Percentiles rank a stretch among this genome's conserved stretches.
phyloP scores from a whole-genome alignment of 306 rosid species.

The Acmispon strigosus region DNA sequence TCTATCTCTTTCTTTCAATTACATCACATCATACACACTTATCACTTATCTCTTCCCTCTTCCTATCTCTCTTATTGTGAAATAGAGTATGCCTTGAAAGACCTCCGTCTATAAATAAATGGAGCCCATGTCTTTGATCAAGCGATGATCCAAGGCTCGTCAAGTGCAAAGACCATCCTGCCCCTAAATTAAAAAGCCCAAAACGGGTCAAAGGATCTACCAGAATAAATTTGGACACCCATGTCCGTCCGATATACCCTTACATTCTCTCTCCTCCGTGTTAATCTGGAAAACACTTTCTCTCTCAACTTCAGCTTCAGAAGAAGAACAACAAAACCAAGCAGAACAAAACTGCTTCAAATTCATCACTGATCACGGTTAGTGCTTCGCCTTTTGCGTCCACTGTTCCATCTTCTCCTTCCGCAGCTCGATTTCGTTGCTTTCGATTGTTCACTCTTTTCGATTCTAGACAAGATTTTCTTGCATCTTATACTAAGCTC shows the following conservation, averaged over 20 bases:
- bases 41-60: too few species aligned
- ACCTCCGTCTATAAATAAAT: too few species aligned
- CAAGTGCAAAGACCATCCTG: constrained; percentile 23
- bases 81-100: too few species aligned
- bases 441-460: neutral
- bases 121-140: too few species aligned
- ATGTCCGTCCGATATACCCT: neutral
- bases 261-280: neutral
- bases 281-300: neutral
- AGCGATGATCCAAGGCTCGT: too few species aligned
- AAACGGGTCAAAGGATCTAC: constrained; percentile 70
- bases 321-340: constrained; percentile 16
- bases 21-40: too few species aligned
- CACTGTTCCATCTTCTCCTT: constrained; percentile 20
- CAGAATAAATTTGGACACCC: constrained; percentile 58
- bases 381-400: neutral
- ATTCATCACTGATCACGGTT: constrained; percentile 56
- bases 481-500: neutral
- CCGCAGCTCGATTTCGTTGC: neutral
- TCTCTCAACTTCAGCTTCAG: constrained; percentile 47
- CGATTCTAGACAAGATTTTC: neutral
- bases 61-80: too few species aligned
- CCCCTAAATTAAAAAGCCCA: constrained; percentile 37
- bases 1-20: too few species aligned
- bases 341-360: constrained; percentile 21